A percentile compares a stretch with the other conserved stretches of the same genome.
Evolutionary conservation across 1,284 basidiomycete species (phyloP).

Genomic region (Gymnopus androsaceus): DNA sequence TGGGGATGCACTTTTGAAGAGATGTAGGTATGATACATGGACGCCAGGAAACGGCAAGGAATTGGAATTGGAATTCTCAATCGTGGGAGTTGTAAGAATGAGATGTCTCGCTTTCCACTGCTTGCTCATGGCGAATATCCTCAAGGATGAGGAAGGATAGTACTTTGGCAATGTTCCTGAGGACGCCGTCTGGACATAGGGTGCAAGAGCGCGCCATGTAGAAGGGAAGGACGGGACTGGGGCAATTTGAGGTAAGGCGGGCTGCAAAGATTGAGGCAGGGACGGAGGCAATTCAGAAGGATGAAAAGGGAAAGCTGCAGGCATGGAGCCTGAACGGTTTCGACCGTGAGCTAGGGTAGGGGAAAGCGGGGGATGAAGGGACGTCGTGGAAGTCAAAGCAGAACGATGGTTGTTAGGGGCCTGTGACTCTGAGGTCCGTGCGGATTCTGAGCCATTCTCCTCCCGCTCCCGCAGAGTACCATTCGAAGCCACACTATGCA

Average conservation of each 20-base stretch:
- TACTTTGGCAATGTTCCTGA: slow-evolving; percentile 57
- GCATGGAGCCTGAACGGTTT: slow-evolving; percentile 40
- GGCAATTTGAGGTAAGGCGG: neutral
- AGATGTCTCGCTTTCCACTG: slow-evolving; percentile 72
- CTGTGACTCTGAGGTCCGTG: too few species aligned
- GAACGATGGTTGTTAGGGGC: slow-evolving; percentile 15
- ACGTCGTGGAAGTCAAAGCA: slow-evolving; percentile 11
- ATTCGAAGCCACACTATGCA: slow-evolving; percentile 1
- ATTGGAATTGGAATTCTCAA: neutral
- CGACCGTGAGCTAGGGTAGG: slow-evolving; percentile 11
- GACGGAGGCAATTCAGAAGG: neutral
- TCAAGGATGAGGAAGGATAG: slow-evolving; percentile 63
- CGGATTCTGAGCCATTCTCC: too few species aligned
- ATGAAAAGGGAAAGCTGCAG: slow-evolving; percentile 9
- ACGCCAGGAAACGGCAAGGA: slow-evolving; percentile 30
- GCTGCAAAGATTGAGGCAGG: neutral
- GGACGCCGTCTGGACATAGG: slow-evolving; percentile 53
- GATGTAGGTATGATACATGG: slow-evolving; percentile 57
- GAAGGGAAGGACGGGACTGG: slow-evolving; percentile 62
- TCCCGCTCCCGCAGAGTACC: slow-evolving; percentile 4
- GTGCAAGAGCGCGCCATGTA: slow-evolving; percentile 46
- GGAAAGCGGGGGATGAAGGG: slow-evolving; percentile 26
- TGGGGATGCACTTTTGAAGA: slow-evolving; percentile 61
- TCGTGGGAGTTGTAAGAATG: slow-evolving; percentile 54
- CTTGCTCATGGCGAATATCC: slow-evolving; percentile 68